Evolutionary conservation across 768 basidiomycete genomes (phyloP), one percentile per base, ranked within the genome.

Genomic region (Kwoniella dendrophila): DNA sequence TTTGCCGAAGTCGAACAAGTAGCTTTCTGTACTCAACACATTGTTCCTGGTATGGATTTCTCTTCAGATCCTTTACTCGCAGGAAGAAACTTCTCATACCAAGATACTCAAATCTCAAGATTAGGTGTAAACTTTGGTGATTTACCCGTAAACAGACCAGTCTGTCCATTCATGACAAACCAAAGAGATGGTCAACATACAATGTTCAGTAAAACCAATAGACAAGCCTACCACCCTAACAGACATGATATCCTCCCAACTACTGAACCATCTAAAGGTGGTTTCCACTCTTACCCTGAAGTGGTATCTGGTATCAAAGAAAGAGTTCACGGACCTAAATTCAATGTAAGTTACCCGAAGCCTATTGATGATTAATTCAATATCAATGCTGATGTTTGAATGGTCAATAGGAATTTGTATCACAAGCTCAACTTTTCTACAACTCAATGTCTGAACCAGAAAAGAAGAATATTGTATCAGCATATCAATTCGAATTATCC

Each of bases 1-100:
- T 93, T 93, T 80, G 80, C 90, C 11, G 90, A 94, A 80, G 86
- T 86, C 5, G 92, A 95, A 79, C 91, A 92, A 78, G 87, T 87
- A 54, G 92, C 91, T 0, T 94, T 92, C 78, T 94, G 90, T 78
- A 94, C 90, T 1, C 67, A 80, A 47, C 70, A 73, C 68, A 79
- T 76, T 38, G 67, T 81, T 29, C 86, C 87, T 50, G 81, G 87
- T 58, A 82, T 83, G 70, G 82, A 82, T 66, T 81, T 80, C 64
- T 78, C 80, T 24, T 75, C 75, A 36, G 78, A 79, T 57, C 76
- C 78, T 36, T 56, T 78, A 29, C 66, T 78, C 22, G 74, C 67
- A 36, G 87, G 88, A 3, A 83, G 92, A 40, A 91, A 90, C 79
- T 92, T 92, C 79, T 88, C 86, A 0, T 93, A 94, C 80, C 85